Conservation (phyloP, 1,284 basidiomycete species). For the Rhodotorula sp. region DNA sequence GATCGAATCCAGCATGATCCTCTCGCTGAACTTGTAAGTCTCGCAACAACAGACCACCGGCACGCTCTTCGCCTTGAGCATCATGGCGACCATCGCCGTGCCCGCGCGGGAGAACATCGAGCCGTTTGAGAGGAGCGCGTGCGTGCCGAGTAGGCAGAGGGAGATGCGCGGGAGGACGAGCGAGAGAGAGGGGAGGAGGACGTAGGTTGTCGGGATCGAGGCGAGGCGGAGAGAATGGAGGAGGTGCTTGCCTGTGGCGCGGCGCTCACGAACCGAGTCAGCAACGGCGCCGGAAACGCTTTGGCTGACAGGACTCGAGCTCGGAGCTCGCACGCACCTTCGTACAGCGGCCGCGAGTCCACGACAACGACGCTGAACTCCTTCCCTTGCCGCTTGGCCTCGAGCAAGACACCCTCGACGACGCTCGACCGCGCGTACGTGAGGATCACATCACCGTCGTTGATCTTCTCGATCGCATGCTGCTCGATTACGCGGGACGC, state of each 20-base stretch:
- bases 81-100: constrained; percentile 93
- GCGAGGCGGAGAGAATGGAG: constrained; percentile 68
- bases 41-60: constrained; percentile 97
- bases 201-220: constrained; percentile 84
- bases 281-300: not conserved
- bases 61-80: constrained; percentile 82
- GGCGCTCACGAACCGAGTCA: not conserved
- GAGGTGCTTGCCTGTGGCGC: constrained; percentile 67
- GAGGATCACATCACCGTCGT: constrained; percentile 85
- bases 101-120: constrained; percentile 91
- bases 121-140: constrained; percentile 91
- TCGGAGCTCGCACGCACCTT: constrained; percentile 59
- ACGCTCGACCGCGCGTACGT: constrained; percentile 93
- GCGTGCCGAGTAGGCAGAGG: constrained; percentile 85
- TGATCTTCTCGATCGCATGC: constrained; percentile 86
- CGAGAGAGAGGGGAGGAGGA: constrained; percentile 81
- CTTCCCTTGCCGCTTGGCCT: constrained; percentile 61
- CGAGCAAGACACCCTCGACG: constrained; percentile 83
- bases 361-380: constrained; percentile 87
- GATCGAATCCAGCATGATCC: constrained; percentile 88
- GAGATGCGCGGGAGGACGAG: constrained; percentile 75
- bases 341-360: constrained; percentile 89
- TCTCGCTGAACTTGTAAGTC: constrained; percentile 97
- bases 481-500: constrained; percentile 92
- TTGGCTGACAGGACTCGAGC: not conserved